phyloP scores from a whole-genome alignment of 495 filamentous ascomycete species.

The Neurospora sp. region DNA sequence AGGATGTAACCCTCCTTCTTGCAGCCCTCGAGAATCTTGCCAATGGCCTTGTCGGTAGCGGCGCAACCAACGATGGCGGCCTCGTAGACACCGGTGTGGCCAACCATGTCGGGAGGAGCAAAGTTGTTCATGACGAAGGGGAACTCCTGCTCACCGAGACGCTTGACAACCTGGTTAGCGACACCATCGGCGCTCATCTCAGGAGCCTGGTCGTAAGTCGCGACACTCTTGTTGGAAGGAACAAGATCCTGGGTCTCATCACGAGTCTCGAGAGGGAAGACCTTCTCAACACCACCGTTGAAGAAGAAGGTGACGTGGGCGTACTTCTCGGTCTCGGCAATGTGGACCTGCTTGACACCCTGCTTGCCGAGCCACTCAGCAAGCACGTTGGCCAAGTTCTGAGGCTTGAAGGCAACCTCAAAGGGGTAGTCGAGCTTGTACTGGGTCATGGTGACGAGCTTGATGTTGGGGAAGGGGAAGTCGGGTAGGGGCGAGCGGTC shows the following conservation, averaged over 20 bases:
- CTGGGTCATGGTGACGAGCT: conserved; percentile 94
- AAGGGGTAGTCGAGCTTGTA: conserved; percentile 96
- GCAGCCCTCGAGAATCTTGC: conserved; percentile 81
- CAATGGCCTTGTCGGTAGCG: conserved; percentile 88
- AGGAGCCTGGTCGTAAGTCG: conserved; percentile 95
- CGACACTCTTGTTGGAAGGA: conserved; percentile 59
- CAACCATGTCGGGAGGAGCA: conserved; percentile 97
- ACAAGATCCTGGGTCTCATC: conserved; percentile 49
- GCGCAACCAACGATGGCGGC: conserved; percentile 81
- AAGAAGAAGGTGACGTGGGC: conserved; percentile 99
- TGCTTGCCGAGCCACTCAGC: conserved; percentile 91
- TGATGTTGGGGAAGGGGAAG: conserved; percentile 90
- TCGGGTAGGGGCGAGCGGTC: conserved; percentile 84
- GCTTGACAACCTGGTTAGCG: conserved; percentile 74
- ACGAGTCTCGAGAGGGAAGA: conserved; percentile 80
- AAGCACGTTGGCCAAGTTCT: conserved; percentile 91
- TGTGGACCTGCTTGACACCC: conserved; percentile 80
- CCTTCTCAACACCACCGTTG: conserved; percentile 97
- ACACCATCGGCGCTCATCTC: conserved; percentile 90
- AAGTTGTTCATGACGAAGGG: conserved; percentile 99
- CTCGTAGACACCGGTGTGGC: conserved; percentile 94
- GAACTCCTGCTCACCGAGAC: conserved; percentile 69
- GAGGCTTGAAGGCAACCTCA: conserved; percentile 85
- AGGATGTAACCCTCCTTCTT: conserved; percentile 85
- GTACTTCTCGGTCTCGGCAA: conserved; percentile 98